A percentile compares a stretch with the other conserved stretches of the same genome.
Conservation (phyloP, 768 basidiomycete species). For the Tephrocybe rancida region DNA sequence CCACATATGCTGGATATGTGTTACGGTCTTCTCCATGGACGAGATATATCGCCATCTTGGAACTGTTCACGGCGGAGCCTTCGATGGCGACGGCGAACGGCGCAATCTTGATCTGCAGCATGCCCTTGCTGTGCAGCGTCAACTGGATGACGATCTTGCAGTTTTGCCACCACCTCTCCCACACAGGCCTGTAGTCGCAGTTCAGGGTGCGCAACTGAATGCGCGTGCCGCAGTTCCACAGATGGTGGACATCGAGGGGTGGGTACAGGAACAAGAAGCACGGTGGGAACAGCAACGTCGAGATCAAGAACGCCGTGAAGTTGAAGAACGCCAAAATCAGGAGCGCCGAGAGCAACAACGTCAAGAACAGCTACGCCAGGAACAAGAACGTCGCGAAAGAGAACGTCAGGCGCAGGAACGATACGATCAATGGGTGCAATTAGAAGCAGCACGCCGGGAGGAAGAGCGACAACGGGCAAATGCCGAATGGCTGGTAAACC, state of each 20-base stretch:
- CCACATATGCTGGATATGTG: conserved; percentile 60
- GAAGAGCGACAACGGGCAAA: no score
- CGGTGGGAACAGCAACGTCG: no score
- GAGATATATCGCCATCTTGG: conserved; percentile 15
- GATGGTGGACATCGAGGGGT: no score
- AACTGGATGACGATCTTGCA: neutral
- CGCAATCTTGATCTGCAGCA: conserved; percentile 7
- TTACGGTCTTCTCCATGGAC: conserved; percentile 37
- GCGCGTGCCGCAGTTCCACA: no score
- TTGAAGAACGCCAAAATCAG: neutral
- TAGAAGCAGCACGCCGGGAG: no score
- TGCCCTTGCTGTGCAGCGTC: conserved; percentile 8
- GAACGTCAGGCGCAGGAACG: no score
- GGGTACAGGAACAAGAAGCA: no score
- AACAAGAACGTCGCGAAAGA: conserved; percentile 2
- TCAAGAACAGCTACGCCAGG: neutral
- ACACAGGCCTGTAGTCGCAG: no score
- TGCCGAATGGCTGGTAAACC: no score
- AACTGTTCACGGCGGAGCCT: conserved; percentile 15
- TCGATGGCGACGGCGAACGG: conserved; percentile 14
- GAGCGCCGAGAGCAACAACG: conserved; percentile 1
- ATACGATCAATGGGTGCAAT: no score
- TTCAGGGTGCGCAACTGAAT: no score
- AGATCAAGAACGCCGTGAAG: neutral
- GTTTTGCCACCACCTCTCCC: no score